Percentiles rank a stretch among this genome's conserved stretches.
Evolutionary conservation across 495 filamentous ascomycete species (phyloP).

Genomic region (Pseudoneurospora amorphoporcata): DNA sequence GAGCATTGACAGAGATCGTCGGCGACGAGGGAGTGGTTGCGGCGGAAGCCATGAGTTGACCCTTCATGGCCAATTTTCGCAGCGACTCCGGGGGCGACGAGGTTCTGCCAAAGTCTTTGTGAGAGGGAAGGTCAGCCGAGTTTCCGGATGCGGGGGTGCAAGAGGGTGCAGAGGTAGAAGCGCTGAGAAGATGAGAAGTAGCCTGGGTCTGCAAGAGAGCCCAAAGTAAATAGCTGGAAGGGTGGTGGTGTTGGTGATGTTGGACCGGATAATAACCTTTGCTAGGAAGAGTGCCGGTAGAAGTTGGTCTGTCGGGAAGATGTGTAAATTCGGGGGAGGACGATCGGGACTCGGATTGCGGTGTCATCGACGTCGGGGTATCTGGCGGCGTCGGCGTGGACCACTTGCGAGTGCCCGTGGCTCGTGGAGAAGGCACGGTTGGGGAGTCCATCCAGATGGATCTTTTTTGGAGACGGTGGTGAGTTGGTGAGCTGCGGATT

Average conservation of each 20-base stretch:
- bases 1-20: slow-evolving; percentile 11
- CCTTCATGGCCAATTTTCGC: slow-evolving; percentile 42
- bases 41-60: slow-evolving; percentile 24
- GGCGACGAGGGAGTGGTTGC: slow-evolving; percentile 23
- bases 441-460: background rate
- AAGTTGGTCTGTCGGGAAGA: background rate
- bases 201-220: background rate
- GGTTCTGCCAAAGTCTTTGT: slow-evolving; percentile 18
- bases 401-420: background rate
- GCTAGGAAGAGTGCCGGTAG: slow-evolving; percentile 1
- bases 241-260: background rate
- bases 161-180: background rate
- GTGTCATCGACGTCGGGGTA: background rate
- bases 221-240: background rate
- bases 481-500: background rate
- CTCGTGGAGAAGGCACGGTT: background rate
- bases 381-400: background rate
- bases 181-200: background rate
- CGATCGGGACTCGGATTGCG: background rate
- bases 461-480: background rate
- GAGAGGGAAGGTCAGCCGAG: slow-evolving; percentile 16
- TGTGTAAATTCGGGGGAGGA: background rate
- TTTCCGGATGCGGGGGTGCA: slow-evolving; percentile 5
- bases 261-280: slow-evolving; percentile 7
- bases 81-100: slow-evolving; percentile 24